Conservation (phyloP, 2,329 filamentous ascomycete genomes). For the Colletotrichum sp. region DNA sequence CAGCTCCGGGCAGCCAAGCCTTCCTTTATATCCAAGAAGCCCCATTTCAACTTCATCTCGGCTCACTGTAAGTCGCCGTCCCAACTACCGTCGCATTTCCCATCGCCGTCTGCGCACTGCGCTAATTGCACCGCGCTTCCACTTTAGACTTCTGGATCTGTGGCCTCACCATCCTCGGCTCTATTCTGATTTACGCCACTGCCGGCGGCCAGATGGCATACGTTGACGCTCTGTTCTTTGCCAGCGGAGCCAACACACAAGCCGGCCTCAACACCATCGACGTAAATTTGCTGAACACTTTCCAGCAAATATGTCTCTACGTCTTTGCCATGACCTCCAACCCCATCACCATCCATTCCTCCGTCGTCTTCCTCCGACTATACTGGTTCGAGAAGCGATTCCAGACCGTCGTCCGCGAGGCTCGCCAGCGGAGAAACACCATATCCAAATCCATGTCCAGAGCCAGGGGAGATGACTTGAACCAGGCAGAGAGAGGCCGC, state of each 20-base stretch:
- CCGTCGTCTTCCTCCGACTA: conserved; percentile 88
- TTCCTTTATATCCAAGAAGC: conserved; percentile 63
- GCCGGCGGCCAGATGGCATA: conserved; percentile 68
- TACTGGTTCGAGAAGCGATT: conserved; percentile 99
- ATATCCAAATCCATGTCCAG: conserved; percentile 66
- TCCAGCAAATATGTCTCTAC: conserved; percentile 77
- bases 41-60: conserved; percentile 82
- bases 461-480: conserved; percentile 42
- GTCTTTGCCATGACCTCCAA: conserved; percentile 76
- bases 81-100: conserved; percentile 1
- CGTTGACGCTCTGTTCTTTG: conserved; percentile 88
- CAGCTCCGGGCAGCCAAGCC: conserved; percentile 58
- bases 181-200: conserved; percentile 74
- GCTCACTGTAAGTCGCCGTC: conserved; percentile 69
- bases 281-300: conserved; percentile 70
- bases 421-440: conserved; percentile 68
- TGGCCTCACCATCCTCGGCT: conserved; percentile 72
- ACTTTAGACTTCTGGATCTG: conserved; percentile 79
- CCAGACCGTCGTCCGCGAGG: conserved; percentile 79
- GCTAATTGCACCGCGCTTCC: conserved; percentile 1
- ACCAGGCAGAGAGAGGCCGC: conserved; percentile 60
- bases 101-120: neutral
- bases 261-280: conserved; percentile 87
- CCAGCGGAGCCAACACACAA: conserved; percentile 86
- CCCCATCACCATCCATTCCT: conserved; percentile 83